Evolutionary conservation across 2,329 filamentous ascomycete species (phyloP).

Genomic region (Thielaviopsis ethacetica): DNA sequence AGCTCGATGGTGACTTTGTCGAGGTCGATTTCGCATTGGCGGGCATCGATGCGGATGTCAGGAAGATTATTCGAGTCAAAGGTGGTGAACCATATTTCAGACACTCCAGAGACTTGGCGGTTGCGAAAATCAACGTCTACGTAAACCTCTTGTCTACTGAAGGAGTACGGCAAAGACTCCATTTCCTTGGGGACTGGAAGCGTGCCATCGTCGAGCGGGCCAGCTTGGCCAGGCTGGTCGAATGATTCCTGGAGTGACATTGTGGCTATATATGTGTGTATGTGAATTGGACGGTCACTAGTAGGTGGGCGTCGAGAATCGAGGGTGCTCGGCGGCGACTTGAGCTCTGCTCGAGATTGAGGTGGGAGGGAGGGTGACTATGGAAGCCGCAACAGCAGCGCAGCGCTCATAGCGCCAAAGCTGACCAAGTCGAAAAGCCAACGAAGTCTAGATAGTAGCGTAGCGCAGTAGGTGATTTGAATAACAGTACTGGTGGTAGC

Average conservation of each 20-base stretch:
- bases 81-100: slow-evolving; percentile 62
- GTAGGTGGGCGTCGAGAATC: not conserved
- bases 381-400: slow-evolving; percentile 7
- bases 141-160: slow-evolving; percentile 75
- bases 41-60: slow-evolving; percentile 43
- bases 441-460: no score
- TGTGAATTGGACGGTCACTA: not conserved
- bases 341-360: slow-evolving; percentile 1
- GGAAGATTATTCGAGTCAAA: slow-evolving; percentile 39
- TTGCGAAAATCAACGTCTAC: slow-evolving; percentile 76
- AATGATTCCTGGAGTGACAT: slow-evolving; percentile 1
- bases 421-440: not conserved
- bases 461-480: no score
- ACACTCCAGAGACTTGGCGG: slow-evolving; percentile 58
- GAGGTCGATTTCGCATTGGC: slow-evolving; percentile 42
- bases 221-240: slow-evolving; percentile 3
- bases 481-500: no score
- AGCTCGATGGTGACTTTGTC: slow-evolving; percentile 34
- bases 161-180: slow-evolving; percentile 26
- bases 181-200: slow-evolving; percentile 21
- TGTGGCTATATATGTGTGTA: not conserved
- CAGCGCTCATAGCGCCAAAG: slow-evolving; percentile 9
- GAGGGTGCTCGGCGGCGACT: not conserved
- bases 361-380: not conserved
- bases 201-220: slow-evolving; percentile 17